Evolutionary conservation across 805 yeast species (phyloP), one percentile per base, ranked within the genome.

Genomic region (Candida fluviatilis): DNA sequence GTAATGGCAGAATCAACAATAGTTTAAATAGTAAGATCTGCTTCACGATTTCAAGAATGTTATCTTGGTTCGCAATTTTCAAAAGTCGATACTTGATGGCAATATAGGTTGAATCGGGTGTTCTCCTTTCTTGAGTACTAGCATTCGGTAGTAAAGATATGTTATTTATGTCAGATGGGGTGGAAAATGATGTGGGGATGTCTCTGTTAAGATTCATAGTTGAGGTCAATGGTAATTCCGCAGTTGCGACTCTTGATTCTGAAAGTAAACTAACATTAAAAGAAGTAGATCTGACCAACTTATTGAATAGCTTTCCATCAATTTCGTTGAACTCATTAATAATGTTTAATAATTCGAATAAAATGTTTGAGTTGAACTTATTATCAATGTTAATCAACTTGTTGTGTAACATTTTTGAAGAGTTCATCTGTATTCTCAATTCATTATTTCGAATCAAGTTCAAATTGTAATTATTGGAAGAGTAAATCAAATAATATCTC

Each of bases 401-500:
- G 23, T 32, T 19, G 8, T 31, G 21, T n/a, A 26, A 10, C 10
- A 35, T 31, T 23, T 37, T 26, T 10, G 29, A 29, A 4, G 35
- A 39, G 23, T 40, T 31, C 16, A 45, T 34, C 24, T 34, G 39
- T 11, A 45, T 24, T 6, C 28, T 18, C 21, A 45, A 39, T 26
- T 45, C 46, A 34, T 41, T 41, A 28, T 45, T 45, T 13, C 48
- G 23, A 13, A 40, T 17, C 8, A 36, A 14, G 17, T 41, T 41
- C 13, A 41, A 30, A 31, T 41, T 41, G 31, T 45, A 45, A 36
- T 45, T 45, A 38, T 39, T 40, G 16, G 48, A 45, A 16, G 48
- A 45, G 31, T 18, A 45, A n/a, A 38, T 26, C 18, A 57, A 40
- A 40, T 50, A 51, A 31, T 51, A 49, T 23, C 66, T 46, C 46